Conservation (phyloP, 331 rosid genomes). For the Quercus lobata region DNA sequence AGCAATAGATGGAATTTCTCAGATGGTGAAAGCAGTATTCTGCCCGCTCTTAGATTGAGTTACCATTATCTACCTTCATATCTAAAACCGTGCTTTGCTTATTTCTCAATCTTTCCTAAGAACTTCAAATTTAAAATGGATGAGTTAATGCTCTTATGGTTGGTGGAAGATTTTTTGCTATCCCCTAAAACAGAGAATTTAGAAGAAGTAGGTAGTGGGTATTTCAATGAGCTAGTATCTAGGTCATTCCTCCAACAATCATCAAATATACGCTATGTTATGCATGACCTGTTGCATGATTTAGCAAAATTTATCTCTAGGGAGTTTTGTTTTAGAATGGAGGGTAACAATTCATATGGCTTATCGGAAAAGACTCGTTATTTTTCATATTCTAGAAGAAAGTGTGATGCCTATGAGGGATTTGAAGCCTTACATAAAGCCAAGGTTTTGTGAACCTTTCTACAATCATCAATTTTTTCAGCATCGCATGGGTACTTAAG, state of each 20-base stretch:
- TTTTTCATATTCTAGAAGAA: neutral
- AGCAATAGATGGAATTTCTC: no score
- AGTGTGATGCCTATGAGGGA: no score
- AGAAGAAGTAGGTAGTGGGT: neutral
- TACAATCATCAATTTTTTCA: neutral
- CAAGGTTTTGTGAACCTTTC: neutral
- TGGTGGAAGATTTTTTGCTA: conserved; percentile 11
- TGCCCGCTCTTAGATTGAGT: no score
- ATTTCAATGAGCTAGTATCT: neutral
- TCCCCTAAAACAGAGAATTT: neutral
- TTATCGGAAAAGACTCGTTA: neutral
- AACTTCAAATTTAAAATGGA: conserved; percentile 7
- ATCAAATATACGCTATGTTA: neutral
- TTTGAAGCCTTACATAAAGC: no score
- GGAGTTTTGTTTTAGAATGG: neutral
- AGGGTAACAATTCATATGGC: neutral
- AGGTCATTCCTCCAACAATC: neutral
- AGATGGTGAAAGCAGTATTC: no score
- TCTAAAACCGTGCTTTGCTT: conserved; percentile 16
- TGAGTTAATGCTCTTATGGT: conserved; percentile 19
- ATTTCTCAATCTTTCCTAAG: conserved; percentile 15
- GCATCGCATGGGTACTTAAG: conserved; percentile 11
- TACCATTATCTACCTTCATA: neutral
- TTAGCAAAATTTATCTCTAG: neutral
- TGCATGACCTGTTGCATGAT: neutral